A percentile compares a stretch with the other conserved stretches of the same genome.
These are phyloP conservation scores for Astragalus membranaceus DNA, from an alignment of 306 rosid species.

Conservation along the genomic window DNA sequence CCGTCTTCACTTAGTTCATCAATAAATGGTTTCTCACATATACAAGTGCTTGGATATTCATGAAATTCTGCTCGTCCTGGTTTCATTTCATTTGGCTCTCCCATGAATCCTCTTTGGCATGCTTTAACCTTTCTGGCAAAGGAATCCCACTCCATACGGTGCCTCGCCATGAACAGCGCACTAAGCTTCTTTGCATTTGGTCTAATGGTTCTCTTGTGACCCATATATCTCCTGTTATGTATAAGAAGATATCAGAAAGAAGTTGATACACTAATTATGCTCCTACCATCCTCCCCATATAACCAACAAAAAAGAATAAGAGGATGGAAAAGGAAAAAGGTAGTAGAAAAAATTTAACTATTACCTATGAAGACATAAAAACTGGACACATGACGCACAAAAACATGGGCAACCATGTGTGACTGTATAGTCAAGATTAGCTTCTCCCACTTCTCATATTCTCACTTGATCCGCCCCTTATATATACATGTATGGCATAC, in stretches of 20 bases:
- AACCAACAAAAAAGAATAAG: not conserved
- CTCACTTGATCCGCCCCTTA: too few species aligned
- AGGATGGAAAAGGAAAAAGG: too few species aligned
- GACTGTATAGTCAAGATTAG: too few species aligned
- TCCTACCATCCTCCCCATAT: not conserved
- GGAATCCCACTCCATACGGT: slow-evolving; percentile 73
- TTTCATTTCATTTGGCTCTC: slow-evolving; percentile 84
- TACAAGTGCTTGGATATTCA: slow-evolving; percentile 70
- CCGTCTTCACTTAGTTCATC: slow-evolving; percentile 24
- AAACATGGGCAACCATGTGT: too few species aligned
- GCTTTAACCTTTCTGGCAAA: slow-evolving; percentile 67
- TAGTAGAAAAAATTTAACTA: too few species aligned
- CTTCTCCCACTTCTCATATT: too few species aligned
- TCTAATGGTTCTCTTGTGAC: slow-evolving; percentile 95
- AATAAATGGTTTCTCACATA: slow-evolving; percentile 62
- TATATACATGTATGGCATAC: too few species aligned
- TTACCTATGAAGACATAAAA: too few species aligned
- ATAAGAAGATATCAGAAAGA: slow-evolving; percentile 2
- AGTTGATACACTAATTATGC: not conserved
- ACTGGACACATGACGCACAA: too few species aligned
- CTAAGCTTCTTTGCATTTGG: slow-evolving; percentile 98
- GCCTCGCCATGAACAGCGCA: slow-evolving; percentile 68
- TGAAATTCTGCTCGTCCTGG: slow-evolving; percentile 89
- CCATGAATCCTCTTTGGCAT: slow-evolving; percentile 90
- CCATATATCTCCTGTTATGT: slow-evolving; percentile 81